Conservation (phyloP, 192 early-diverging fungal genomes). For the Geranomyces michiganensis region DNA sequence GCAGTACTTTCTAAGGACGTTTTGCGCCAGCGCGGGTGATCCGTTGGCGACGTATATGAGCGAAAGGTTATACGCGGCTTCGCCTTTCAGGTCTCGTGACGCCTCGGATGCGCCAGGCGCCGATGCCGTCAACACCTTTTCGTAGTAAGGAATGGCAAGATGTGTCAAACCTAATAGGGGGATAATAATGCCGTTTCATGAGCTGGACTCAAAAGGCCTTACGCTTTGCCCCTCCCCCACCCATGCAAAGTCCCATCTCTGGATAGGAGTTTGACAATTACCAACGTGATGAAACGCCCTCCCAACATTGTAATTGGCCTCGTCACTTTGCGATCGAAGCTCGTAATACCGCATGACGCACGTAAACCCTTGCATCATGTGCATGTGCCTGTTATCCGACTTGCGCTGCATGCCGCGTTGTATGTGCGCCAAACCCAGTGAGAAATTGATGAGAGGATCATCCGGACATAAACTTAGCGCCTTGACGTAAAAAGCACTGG, state of each 20-base stretch:
- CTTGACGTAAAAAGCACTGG: slow-evolving; percentile 62
- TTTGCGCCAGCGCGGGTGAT: slow-evolving; percentile 67
- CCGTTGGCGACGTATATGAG: slow-evolving; percentile 79
- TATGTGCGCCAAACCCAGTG: slow-evolving; percentile 62
- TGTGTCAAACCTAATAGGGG: slow-evolving; percentile 64
- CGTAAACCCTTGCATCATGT: slow-evolving; percentile 63
- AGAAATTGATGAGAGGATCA: slow-evolving; percentile 70
- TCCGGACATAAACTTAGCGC: slow-evolving; percentile 61
- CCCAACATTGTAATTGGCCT: slow-evolving; percentile 83
- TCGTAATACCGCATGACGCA: slow-evolving; percentile 68
- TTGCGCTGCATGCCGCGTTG: slow-evolving; percentile 71
- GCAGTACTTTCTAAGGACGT: slow-evolving; percentile 76
- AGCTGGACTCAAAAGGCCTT: too few relatives aligned
- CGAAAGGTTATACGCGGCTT: slow-evolving; percentile 92
- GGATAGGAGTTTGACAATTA: slow-evolving; percentile 14
- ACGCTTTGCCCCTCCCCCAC: too few relatives aligned
- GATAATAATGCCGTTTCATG: too few relatives aligned
- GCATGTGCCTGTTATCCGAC: slow-evolving; percentile 69
- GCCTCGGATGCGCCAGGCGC: slow-evolving; percentile 30
- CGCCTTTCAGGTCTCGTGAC: slow-evolving; percentile 62
- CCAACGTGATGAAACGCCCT: slow-evolving; percentile 87
- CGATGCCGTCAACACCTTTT: slow-evolving; percentile 59
- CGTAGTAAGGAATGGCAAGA: slow-evolving; percentile 86
- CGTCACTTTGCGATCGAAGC: slow-evolving; percentile 49
- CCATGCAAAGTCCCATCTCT: background rate